These are phyloP conservation scores for Botryosphaeria dothidea DNA, from an alignment of 2,329 filamentous ascomycete genomes.

Conservation along the genomic window DNA sequence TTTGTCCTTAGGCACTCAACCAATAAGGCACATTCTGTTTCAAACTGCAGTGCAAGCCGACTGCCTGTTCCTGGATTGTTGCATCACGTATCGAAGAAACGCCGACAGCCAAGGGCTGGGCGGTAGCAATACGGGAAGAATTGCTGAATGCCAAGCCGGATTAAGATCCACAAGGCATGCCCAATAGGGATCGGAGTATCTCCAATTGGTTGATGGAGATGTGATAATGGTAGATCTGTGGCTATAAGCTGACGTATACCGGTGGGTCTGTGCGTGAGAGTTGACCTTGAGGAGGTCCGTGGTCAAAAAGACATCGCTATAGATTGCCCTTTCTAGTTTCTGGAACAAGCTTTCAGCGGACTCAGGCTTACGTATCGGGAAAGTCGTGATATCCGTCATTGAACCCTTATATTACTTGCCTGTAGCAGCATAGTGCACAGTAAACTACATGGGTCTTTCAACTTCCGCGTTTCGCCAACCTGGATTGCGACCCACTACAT, in stretches of 20 bases:
- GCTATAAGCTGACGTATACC: not conserved
- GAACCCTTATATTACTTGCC: not conserved
- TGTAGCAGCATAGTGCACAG: not conserved
- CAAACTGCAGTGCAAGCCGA: not conserved
- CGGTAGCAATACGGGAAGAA: not conserved
- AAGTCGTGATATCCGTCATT: not conserved
- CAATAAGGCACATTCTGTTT: not conserved
- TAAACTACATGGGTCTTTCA: not conserved
- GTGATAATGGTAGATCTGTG: not conserved
- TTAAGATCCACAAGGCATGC: not conserved
- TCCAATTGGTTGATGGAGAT: not conserved
- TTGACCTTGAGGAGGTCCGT: not conserved
- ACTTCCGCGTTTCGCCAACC: not conserved
- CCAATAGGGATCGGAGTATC: not conserved
- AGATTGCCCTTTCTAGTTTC: not conserved
- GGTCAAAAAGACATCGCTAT: not conserved
- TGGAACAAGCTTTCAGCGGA: not conserved
- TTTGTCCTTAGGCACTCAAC: not conserved
- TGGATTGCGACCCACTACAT: not conserved
- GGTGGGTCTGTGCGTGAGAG: not conserved
- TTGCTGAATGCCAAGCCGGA: not conserved
- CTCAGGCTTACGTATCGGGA: not conserved
- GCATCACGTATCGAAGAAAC: not conserved
- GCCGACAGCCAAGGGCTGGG: not conserved
- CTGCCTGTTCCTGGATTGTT: constrained; percentile 1